Conservation (phyloP, 768 basidiomycete species). For the Tulasnella sp. region DNA sequence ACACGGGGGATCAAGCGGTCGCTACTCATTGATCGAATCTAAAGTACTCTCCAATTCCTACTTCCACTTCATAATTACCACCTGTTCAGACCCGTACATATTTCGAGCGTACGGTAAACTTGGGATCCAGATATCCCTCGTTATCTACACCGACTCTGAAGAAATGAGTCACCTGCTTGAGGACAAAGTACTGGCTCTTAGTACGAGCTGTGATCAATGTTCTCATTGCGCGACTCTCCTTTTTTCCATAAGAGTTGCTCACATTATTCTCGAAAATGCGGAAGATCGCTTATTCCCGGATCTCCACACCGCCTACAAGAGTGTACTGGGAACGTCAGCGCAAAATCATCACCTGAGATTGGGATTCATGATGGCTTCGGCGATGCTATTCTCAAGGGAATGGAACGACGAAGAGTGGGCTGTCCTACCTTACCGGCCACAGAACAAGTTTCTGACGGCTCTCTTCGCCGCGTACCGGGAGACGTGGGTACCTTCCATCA, state of each 20-base stretch:
- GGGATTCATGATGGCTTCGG: no score
- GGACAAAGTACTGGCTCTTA: not conserved
- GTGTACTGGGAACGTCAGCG: no score
- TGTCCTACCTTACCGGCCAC: not conserved
- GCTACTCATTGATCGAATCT: not conserved
- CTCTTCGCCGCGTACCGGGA: not conserved
- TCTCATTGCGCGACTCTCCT: not conserved
- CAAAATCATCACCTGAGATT: no score
- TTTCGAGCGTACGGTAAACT: no score
- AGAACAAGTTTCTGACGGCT: not conserved
- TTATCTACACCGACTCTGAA: not conserved
- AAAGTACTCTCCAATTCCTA: not conserved
- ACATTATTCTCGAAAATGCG: not conserved
- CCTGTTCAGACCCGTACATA: not conserved
- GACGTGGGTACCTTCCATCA: no score
- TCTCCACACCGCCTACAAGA: no score
- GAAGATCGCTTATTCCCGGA: no score
- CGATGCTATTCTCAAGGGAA: no score
- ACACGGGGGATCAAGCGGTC: not conserved
- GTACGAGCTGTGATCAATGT: not conserved
- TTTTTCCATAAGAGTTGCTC: not conserved
- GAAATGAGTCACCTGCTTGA: not conserved
- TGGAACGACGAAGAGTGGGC: not conserved
- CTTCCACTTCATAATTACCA: not conserved
- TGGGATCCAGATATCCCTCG: rapidly evolving